These are phyloP conservation scores for Venturia effusa DNA, from an alignment of 2,329 filamentous ascomycete genomes.

Conservation along the genomic window DNA sequence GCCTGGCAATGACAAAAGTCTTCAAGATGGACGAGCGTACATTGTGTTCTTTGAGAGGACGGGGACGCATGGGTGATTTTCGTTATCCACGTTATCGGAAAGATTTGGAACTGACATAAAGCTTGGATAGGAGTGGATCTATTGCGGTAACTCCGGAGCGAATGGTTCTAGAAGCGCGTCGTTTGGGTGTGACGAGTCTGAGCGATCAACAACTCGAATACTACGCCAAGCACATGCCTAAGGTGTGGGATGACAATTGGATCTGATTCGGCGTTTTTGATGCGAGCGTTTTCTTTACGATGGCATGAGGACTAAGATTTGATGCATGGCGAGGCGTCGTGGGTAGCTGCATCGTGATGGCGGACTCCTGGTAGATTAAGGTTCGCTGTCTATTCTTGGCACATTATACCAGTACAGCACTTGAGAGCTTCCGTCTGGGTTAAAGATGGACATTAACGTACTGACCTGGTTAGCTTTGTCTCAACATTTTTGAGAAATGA, in stretches of 20 bases:
- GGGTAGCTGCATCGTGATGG: background rate
- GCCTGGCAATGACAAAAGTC: slow-evolving; percentile 39
- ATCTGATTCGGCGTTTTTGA: background rate
- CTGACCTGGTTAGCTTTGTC: no score
- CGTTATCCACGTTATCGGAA: background rate
- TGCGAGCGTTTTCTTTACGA: background rate
- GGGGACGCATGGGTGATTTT: background rate
- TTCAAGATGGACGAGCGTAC: slow-evolving; percentile 55
- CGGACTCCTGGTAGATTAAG: background rate
- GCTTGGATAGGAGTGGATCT: background rate
- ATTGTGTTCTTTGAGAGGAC: slow-evolving; percentile 49
- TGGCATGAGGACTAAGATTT: background rate
- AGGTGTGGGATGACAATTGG: background rate
- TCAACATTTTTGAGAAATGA: no score
- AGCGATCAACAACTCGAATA: background rate
- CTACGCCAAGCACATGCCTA: background rate
- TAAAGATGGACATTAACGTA: no score
- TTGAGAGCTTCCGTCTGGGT: no score
- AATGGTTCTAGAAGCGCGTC: background rate
- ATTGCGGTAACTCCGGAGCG: background rate
- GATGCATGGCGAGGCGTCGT: slow-evolving; percentile 4
- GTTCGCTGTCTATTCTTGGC: background rate
- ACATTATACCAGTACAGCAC: background rate
- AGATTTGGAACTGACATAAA: background rate
- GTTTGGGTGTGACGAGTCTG: background rate